Percentiles rank a stretch among this genome's conserved stretches.
Evolutionary conservation across 1,139 yeast species (phyloP).

Genomic region (Yamadazyma blattariae): DNA sequence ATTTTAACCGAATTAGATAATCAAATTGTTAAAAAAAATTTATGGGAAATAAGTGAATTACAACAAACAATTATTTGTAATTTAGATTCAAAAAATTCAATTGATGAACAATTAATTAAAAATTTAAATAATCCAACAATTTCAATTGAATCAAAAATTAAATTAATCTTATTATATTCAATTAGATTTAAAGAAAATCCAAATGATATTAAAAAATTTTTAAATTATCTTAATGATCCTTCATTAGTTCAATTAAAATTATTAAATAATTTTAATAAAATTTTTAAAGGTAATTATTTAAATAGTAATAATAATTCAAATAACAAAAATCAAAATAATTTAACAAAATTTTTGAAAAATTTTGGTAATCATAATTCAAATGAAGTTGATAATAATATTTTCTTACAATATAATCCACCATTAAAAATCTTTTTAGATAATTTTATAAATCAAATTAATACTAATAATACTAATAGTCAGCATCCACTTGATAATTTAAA

Average conservation of each 20-base stretch:
- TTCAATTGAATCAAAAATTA: slow-evolving; percentile 33
- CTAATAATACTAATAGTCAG: background rate
- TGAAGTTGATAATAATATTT: slow-evolving; percentile 45
- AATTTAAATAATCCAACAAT: slow-evolving; percentile 24
- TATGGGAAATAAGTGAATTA: slow-evolving; percentile 86
- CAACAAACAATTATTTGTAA: slow-evolving; percentile 83
- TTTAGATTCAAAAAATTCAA: slow-evolving; percentile 31
- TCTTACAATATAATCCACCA: slow-evolving; percentile 73
- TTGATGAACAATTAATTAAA: slow-evolving; percentile 25
- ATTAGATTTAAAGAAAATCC: slow-evolving; percentile 50
- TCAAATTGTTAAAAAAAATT: slow-evolving; percentile 53
- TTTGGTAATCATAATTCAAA: slow-evolving; percentile 21
- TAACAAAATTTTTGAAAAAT: slow-evolving; percentile 25
- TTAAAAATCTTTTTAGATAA: slow-evolving; percentile 44
- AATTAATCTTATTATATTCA: slow-evolving; percentile 68
- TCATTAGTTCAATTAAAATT: slow-evolving; percentile 33
- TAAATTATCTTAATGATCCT: slow-evolving; percentile 30
- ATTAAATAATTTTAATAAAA: slow-evolving; percentile 27
- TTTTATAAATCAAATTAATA: slow-evolving; percentile 8
- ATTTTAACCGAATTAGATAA: slow-evolving; percentile 82
- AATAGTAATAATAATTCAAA: background rate
- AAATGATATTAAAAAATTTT: slow-evolving; percentile 20
- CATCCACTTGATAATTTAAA: slow-evolving; percentile 6
- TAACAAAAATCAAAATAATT: slow-evolving; percentile 19
- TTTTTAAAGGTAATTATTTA: slow-evolving; percentile 8